These are phyloP conservation scores for Scutellaria baicalensis DNA, from an alignment of 257 asterid species.

Conservation along the genomic window DNA sequence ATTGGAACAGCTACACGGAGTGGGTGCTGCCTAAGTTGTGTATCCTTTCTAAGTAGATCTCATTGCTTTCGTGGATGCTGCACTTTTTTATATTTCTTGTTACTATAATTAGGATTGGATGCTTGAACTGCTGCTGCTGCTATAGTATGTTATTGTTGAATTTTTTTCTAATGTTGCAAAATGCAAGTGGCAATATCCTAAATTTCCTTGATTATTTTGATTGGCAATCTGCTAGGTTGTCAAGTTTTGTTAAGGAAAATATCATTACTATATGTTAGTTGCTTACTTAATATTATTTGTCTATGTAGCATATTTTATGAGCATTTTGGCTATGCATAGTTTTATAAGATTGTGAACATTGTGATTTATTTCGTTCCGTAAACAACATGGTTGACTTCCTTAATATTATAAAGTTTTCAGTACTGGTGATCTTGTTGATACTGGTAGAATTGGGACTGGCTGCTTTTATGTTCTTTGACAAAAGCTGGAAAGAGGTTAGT, in stretches of 20 bases:
- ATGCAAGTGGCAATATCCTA: not conserved
- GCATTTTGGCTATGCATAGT: not conserved
- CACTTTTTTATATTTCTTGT: not conserved
- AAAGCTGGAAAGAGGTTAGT: slow-evolving; percentile 87
- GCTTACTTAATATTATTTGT: not conserved
- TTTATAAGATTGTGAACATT: not conserved
- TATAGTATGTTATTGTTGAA: not conserved
- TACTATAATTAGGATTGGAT: not conserved
- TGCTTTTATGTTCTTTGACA: slow-evolving; percentile 85
- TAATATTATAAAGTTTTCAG: slow-evolving; percentile 62
- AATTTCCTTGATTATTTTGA: not conserved
- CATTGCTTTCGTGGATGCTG: not conserved
- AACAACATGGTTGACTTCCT: slow-evolving; percentile 44
- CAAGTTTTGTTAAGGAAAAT: not conserved
- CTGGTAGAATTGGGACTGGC: slow-evolving; percentile 78
- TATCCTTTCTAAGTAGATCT: slow-evolving; percentile 45
- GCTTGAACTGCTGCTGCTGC: not conserved
- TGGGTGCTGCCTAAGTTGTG: slow-evolving; percentile 94
- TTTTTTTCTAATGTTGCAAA: not conserved
- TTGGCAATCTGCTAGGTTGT: not conserved
- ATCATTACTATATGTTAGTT: not conserved
- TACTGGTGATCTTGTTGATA: slow-evolving; percentile 71
- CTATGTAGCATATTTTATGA: not conserved
- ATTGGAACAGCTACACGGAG: slow-evolving; percentile 62
- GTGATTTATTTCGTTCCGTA: not conserved